Evolutionary conservation across 176 grass and related monocot species (phyloP).

Genomic region (Juncus inflexus): DNA sequence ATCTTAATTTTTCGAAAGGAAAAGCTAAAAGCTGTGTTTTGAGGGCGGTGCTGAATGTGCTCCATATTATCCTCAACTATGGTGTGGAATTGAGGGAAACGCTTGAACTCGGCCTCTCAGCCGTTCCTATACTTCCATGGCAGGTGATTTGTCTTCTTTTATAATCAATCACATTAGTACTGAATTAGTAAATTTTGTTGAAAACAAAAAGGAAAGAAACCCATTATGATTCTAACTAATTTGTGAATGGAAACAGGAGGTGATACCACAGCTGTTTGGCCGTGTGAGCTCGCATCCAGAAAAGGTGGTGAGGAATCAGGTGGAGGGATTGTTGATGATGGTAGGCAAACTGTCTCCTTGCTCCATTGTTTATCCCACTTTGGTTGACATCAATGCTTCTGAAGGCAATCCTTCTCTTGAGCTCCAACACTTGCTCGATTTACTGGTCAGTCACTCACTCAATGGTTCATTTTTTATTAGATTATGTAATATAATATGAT

Average conservation of each 20-base stretch:
- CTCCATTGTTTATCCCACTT: conserved; percentile 87
- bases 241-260: conserved; percentile 57
- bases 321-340: conserved; percentile 79
- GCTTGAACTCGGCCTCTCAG: conserved; percentile 59
- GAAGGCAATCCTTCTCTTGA: conserved; percentile 76
- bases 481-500: conserved; percentile 1
- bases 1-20: conserved; percentile 45
- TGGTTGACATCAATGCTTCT: conserved; percentile 88
- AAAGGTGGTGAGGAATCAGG: conserved; percentile 68
- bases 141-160: conserved; percentile 45
- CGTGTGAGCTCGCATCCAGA: conserved; percentile 89
- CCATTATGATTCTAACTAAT: no score
- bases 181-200: no score
- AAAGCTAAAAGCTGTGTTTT: conserved; percentile 65
- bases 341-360: conserved; percentile 76
- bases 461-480: conserved; percentile 1
- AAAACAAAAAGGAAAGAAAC: no score
- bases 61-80: conserved; percentile 90
- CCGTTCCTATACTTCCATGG: conserved; percentile 81
- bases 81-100: conserved; percentile 75
- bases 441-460: conserved; percentile 49
- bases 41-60: conserved; percentile 67
- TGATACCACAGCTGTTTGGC: conserved; percentile 96
- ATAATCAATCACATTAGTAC: no score
- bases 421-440: conserved; percentile 70